These are phyloP conservation scores for Starmerella geochares DNA, from an alignment of 805 yeast genomes.

Conservation along the genomic window DNA sequence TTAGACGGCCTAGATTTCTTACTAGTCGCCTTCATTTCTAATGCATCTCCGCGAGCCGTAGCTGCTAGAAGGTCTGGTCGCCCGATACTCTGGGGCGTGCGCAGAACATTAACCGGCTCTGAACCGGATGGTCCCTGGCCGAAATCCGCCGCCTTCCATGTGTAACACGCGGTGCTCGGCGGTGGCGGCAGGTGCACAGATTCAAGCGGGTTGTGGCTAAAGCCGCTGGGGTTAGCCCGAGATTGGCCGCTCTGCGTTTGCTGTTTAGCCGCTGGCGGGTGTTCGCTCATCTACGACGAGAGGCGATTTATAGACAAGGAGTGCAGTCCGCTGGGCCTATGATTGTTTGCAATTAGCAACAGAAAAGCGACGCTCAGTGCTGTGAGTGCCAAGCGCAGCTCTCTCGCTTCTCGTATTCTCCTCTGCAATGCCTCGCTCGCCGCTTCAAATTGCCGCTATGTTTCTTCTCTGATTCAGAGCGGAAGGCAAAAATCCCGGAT, in stretches of 20 bases:
- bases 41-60: background rate
- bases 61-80: background rate
- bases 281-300: background rate
- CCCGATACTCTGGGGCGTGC: slow-evolving; percentile 21
- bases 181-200: slow-evolving; percentile 22
- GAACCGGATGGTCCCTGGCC: background rate
- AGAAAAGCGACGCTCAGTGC: background rate
- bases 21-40: background rate
- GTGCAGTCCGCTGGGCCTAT: background rate
- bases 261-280: background rate
- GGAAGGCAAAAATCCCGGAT: background rate
- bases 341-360: background rate
- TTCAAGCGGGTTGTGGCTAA: slow-evolving; percentile 3
- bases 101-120: slow-evolving; percentile 10
- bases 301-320: background rate
- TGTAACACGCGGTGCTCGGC: slow-evolving; percentile 7
- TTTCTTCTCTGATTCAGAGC: background rate
- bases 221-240: background rate
- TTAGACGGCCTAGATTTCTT: background rate
- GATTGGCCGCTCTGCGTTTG: background rate
- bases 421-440: background rate
- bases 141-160: slow-evolving; percentile 7
- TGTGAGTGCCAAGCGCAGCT: background rate
- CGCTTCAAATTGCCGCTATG: background rate
- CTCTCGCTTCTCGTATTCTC: background rate